Conservation (phyloP, 495 filamentous ascomycete genomes). For the Xylaria acuta region DNA sequence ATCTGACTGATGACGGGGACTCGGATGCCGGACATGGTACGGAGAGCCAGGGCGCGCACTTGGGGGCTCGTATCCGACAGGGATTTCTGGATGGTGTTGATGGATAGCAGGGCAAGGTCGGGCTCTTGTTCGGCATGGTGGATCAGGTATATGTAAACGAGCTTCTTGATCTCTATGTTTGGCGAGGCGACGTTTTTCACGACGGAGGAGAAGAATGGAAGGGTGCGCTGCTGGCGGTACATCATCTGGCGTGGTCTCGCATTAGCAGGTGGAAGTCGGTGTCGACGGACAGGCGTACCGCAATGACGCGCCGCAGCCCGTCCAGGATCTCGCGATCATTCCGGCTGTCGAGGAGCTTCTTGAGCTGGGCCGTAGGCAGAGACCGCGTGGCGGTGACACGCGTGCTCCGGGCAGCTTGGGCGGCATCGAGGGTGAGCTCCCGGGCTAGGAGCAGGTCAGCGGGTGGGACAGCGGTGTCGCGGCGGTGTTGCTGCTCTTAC, state of each 20-base stretch:
- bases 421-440: conserved; percentile 96
- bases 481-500: conserved; percentile 52
- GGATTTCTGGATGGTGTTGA: conserved; percentile 98
- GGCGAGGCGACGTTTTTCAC: conserved; percentile 96
- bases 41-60: conserved; percentile 86
- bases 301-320: conserved; percentile 86
- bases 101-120: conserved; percentile 91
- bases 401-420: conserved; percentile 71
- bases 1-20: conserved; percentile 99
- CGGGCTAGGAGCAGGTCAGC: conserved; percentile 65
- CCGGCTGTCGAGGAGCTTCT: conserved; percentile 92
- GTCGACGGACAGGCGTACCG: conserved; percentile 61
- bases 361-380: conserved; percentile 71
- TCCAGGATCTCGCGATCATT: conserved; percentile 93
- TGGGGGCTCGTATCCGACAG: conserved; percentile 90
- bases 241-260: conserved; percentile 71
- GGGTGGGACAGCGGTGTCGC: conserved; percentile 10
- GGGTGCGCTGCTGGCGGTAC: conserved; percentile 82
- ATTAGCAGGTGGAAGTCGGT: neutral
- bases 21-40: conserved; percentile 93
- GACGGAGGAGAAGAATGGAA: conserved; percentile 89
- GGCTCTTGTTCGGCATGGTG: conserved; percentile 95
- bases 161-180: conserved; percentile 91
- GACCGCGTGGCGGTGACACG: conserved; percentile 54
- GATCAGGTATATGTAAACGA: conserved; percentile 97